Percentiles rank a stretch among this genome's conserved stretches.
These are phyloP conservation scores for Zopfochytrium polystomum DNA, from an alignment of 371 early-diverging fungal genomes.

Conservation along the genomic window DNA sequence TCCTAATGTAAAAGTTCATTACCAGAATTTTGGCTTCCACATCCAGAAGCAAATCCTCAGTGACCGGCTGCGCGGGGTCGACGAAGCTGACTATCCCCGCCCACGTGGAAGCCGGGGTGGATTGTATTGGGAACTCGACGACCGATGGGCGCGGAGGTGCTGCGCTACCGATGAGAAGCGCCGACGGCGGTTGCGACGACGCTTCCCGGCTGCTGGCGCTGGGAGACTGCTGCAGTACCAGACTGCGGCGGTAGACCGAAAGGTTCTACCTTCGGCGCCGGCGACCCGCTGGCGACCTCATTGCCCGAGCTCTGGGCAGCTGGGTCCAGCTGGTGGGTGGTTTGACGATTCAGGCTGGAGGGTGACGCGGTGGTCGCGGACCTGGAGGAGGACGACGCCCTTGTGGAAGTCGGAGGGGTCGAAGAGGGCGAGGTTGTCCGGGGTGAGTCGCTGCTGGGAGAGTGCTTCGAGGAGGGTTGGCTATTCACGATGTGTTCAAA, in stretches of 20 bases:
- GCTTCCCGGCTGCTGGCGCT: background rate
- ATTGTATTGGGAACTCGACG: background rate
- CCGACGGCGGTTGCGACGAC: background rate
- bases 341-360: background rate
- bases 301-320: too few species aligned
- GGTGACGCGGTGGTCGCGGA: slow-evolving; percentile 15
- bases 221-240: too few species aligned
- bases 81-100: background rate
- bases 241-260: too few species aligned
- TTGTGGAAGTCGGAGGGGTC: slow-evolving; percentile 9
- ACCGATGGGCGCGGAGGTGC: background rate
- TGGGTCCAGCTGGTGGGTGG: too few species aligned
- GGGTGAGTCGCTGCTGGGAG: slow-evolving; percentile 11
- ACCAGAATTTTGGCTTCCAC: slow-evolving; percentile 28
- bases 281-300: too few species aligned
- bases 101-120: background rate
- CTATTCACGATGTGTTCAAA: too few species aligned
- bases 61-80: slow-evolving; percentile 1
- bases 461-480: too few species aligned
- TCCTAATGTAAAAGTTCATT: too few species aligned
- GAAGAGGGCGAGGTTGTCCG: slow-evolving; percentile 13
- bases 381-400: slow-evolving; percentile 1
- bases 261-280: too few species aligned
- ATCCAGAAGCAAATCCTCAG: slow-evolving; percentile 26
- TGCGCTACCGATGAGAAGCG: background rate